Evolutionary conservation across 1,139 yeast species (phyloP).

Genomic region (Yamadazyma sp.): DNA sequence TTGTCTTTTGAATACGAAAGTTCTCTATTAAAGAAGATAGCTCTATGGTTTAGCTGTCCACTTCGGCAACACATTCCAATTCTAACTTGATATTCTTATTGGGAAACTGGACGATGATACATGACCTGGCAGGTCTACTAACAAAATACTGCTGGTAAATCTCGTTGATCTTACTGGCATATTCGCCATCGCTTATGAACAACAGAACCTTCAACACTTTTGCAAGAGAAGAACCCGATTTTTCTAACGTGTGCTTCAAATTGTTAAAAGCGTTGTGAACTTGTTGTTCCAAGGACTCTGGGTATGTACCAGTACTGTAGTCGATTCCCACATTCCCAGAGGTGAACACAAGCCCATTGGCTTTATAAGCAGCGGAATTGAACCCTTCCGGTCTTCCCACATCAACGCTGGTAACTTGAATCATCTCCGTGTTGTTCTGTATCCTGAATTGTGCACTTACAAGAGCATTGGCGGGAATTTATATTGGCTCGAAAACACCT

Average conservation of each 20-base stretch:
- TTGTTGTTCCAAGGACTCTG: slow-evolving; percentile 5
- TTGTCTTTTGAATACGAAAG: too few relatives aligned
- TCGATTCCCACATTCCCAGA: slow-evolving; percentile 7
- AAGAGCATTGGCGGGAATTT: not conserved
- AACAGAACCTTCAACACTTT: slow-evolving; percentile 6
- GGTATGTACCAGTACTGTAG: slow-evolving; percentile 3
- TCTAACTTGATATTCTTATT: slow-evolving; percentile 40
- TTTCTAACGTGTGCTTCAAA: slow-evolving; percentile 3
- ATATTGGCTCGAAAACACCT: not conserved
- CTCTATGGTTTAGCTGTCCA: not conserved
- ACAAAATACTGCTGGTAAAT: slow-evolving; percentile 44
- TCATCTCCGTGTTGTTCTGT: too few relatives aligned
- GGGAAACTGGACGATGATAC: slow-evolving; percentile 48
- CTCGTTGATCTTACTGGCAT: slow-evolving; percentile 2
- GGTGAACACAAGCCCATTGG: slow-evolving; percentile 7
- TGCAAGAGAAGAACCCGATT: slow-evolving; percentile 1
- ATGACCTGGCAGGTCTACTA: slow-evolving; percentile 50
- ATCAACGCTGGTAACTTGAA: slow-evolving; percentile 1
- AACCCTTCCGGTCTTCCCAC: slow-evolving; percentile 6
- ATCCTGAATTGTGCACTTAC: too few relatives aligned
- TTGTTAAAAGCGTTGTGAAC: slow-evolving; percentile 4
- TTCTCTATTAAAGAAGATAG: too few relatives aligned
- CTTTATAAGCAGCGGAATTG: slow-evolving; percentile 6
- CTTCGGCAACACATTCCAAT: slow-evolving; percentile 39
- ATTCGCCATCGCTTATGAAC: slow-evolving; percentile 5